These are phyloP conservation scores for Leucosporidium creatinivorum DNA, from an alignment of 768 basidiomycete species.

Conservation along the genomic window DNA sequence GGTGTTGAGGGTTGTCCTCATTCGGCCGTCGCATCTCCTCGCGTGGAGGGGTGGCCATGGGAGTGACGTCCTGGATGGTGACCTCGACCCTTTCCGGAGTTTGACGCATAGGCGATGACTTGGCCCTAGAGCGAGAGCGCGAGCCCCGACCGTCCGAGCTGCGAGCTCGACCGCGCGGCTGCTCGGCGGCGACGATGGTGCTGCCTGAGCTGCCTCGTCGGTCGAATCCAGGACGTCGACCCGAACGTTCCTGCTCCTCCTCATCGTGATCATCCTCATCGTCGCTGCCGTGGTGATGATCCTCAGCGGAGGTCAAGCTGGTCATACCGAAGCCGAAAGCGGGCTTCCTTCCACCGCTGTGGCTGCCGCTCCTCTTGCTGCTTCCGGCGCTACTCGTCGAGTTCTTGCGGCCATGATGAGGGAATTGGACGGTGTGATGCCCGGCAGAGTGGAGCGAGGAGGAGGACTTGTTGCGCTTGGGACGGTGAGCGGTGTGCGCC, in stretches of 20 bases:
- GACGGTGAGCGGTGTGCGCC: neutral
- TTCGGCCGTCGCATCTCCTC: neutral
- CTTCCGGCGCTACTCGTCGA: too few relatives aligned
- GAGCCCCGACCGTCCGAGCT: too few relatives aligned
- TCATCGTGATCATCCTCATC: neutral
- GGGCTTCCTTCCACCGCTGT: constrained; percentile 1
- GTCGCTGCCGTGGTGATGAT: neutral
- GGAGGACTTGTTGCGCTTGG: constrained; percentile 24
- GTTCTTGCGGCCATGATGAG: constrained; percentile 4
- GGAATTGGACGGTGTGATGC: constrained; percentile 26
- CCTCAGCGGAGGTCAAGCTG: constrained; percentile 2
- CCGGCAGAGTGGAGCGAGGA: constrained; percentile 12
- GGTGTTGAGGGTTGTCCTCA: neutral
- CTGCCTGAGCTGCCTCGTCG: too few relatives aligned
- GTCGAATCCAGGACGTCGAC: too few relatives aligned
- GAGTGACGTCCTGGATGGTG: neutral
- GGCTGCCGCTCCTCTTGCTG: neutral
- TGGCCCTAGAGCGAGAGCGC: too few relatives aligned
- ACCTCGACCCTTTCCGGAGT: neutral
- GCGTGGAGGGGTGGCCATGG: too few relatives aligned
- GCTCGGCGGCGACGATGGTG: too few relatives aligned
- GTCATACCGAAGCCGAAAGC: constrained; percentile 30
- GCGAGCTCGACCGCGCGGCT: too few relatives aligned
- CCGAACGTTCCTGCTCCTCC: neutral
- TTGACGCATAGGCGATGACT: too few relatives aligned